Evolutionary conservation across 2,329 filamentous ascomycete genomes (phyloP), one percentile per base, ranked within the genome.

Genomic region (Achaetomium macrosporum): DNA sequence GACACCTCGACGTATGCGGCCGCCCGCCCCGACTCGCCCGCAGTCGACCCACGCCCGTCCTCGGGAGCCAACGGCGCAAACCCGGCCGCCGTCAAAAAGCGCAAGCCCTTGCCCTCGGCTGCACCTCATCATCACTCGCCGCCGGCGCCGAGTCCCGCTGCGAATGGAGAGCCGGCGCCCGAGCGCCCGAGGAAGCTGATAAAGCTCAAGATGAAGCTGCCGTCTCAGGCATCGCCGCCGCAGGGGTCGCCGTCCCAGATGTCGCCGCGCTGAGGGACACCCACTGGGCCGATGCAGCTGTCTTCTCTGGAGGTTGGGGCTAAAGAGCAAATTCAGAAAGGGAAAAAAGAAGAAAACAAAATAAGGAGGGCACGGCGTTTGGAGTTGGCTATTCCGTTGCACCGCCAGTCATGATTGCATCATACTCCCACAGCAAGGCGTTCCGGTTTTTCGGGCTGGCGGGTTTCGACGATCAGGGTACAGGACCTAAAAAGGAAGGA

Each of bases 141-240:
- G 19, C 42, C 43, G 15, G 16, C 51, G 44, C 29, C 35, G 29
- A 33, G 42, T 19, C 35, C 42, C 7, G 37, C 19, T 3, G 20
- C 31, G 16, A 15, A 6, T 3, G n/a, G 20, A 13, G 43, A 13
- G 19, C 42, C 40, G n/a, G 16, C 48, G 31, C 16, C 46, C 3
- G 43, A 53, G 31, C 51, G 54, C 12, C 41, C 47, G 2, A 39
- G 7, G 31, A 58, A 58, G 45, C 31, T 61, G 19, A 61, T 62
- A 47, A 63, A 62, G 50, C 47, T 64, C 2, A 64, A 64, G 54
- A 10, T 63, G 25, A 61, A 60, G 46, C 13, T 44, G 15, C 25
- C 51, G 3, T 40, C 37, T 29, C 48, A 52, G 19, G 19, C 51
- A 16, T 48, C 53, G 29, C 49, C 51, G 29, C 53, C 54, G 37